Evolutionary conservation across 2,329 filamentous ascomycete species (phyloP), one percentile per base, ranked within the genome.

Genomic region (Neofusicoccum cordaticola): DNA sequence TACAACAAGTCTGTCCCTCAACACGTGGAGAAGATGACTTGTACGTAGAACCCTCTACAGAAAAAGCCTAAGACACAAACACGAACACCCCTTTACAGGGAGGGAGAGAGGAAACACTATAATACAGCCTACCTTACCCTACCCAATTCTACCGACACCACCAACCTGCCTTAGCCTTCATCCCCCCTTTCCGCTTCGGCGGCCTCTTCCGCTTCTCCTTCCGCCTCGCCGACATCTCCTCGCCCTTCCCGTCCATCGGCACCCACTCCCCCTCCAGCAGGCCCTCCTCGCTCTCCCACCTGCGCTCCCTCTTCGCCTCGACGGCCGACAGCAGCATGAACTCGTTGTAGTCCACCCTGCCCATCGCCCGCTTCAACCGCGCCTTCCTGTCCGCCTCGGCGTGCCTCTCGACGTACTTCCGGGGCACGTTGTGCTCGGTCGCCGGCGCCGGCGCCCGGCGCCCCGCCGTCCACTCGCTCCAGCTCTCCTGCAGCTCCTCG

Each of bases 211-310:
- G 4, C 1, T 7, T 31, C 37, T 8, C 8, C 37, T 8, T 39
- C 37, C 13, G 37, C 13, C 9, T 13, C 37, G 37, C 75, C 17
- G 17, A 1, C 11, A 0, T 15, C 35, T 41, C 19, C 35, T 42
- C 51, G 12, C 13, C 37, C 4, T 2, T 12, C 51, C 2, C 4
- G 37, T 11, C 2, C 8, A 15, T 75, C 35, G 17, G 4, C 11
- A 15, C 13, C 35, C 22, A 12, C 19, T 42, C 51, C 7, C 13
- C 37, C 11, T 8, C 17, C 51, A 2, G n/a, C 17, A 41, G 1
- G 17, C 7, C 17, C 12, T 3, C 8, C 39, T 57, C 39, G 39
- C 39, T 44, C 19, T 17, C 22, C 56, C 42, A 35, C 56, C 42
- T 17, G 27, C 56, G 45, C 41, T 60, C 41, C 41, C 42, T 22